A percentile compares a stretch with the other conserved stretches of the same genome.
Evolutionary conservation across 202 grass and related monocot genomes (phyloP).

Genomic region (Zoysia matrella): DNA sequence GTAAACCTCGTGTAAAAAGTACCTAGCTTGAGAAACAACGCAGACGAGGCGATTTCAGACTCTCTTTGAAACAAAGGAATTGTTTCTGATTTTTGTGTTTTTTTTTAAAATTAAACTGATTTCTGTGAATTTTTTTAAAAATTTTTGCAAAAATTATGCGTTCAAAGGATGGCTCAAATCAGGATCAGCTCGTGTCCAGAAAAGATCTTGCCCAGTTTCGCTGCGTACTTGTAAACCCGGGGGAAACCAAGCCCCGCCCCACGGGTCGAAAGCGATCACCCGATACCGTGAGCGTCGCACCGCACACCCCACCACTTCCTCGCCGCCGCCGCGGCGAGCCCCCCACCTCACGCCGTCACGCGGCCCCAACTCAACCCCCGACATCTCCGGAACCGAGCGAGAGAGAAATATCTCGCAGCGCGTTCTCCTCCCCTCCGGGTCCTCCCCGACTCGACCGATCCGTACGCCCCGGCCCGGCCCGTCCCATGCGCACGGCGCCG

Average conservation of each 20-base stretch:
- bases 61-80: too few species aligned
- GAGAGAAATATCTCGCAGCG: not conserved
- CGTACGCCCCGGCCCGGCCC: not conserved
- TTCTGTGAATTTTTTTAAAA: too few species aligned
- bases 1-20: not conserved
- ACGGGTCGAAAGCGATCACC: not conserved
- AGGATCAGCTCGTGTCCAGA: not conserved
- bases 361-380: not conserved
- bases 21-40: too few species aligned
- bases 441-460: slow-evolving; percentile 14
- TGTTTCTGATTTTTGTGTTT: too few species aligned
- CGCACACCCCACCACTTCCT: not conserved
- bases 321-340: slow-evolving; percentile 38
- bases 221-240: not conserved
- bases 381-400: not conserved
- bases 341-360: not conserved
- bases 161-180: too few species aligned
- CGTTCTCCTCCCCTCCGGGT: not conserved
- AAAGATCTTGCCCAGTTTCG: not conserved
- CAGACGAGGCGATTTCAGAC: not conserved
- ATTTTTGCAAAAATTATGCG: too few species aligned
- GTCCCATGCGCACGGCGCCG: too few species aligned
- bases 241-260: not conserved
- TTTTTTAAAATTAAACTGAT: too few species aligned
- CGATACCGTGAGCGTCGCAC: slow-evolving; percentile 38